Conservation (phyloP, 2,329 filamentous ascomycete species). For the Westerdykella ornata region DNA sequence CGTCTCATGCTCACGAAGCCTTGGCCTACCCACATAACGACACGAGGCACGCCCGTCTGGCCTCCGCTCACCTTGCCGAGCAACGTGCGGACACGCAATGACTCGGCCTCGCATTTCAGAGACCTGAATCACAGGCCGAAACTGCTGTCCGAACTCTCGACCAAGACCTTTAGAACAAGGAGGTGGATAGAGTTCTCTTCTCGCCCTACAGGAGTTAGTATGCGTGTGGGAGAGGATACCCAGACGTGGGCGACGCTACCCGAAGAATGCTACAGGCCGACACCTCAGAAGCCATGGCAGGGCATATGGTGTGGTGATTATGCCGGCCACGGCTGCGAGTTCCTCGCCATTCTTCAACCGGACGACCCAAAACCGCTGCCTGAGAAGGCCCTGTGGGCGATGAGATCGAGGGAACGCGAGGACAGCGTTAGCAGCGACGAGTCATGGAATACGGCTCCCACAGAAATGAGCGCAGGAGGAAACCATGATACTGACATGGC, state of each 20-base stretch:
- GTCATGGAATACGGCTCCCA: conserved; percentile 30
- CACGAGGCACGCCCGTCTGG: conserved; percentile 53
- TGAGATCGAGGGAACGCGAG: conserved; percentile 20
- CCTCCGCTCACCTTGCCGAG: conserved; percentile 67
- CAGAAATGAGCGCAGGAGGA: conserved; percentile 7
- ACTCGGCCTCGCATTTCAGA: conserved; percentile 41
- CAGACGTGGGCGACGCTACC: conserved; percentile 67
- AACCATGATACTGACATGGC: background rate
- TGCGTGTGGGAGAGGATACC: conserved; percentile 48
- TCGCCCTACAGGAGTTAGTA: conserved; percentile 21
- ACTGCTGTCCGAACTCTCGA: conserved; percentile 54
- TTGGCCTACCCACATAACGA: conserved; percentile 40
- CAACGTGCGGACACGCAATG: conserved; percentile 49
- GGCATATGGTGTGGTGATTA: conserved; percentile 94
- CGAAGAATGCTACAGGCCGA: conserved; percentile 70
- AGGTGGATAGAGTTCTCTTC: conserved; percentile 65
- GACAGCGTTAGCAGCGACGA: conserved; percentile 25
- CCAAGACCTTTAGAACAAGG: conserved; percentile 65
- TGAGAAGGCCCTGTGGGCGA: conserved; percentile 23
- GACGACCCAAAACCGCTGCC: conserved; percentile 45
- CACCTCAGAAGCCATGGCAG: conserved; percentile 69
- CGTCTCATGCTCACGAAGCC: conserved; percentile 61
- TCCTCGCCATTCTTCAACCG: conserved; percentile 72
- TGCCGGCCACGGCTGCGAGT: conserved; percentile 80
- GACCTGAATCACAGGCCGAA: conserved; percentile 46